Evolutionary conservation across 225 moss, liverwort and hornwort species (phyloP), one percentile per base, ranked within the genome.

Genomic region (Ulota crispa): DNA sequence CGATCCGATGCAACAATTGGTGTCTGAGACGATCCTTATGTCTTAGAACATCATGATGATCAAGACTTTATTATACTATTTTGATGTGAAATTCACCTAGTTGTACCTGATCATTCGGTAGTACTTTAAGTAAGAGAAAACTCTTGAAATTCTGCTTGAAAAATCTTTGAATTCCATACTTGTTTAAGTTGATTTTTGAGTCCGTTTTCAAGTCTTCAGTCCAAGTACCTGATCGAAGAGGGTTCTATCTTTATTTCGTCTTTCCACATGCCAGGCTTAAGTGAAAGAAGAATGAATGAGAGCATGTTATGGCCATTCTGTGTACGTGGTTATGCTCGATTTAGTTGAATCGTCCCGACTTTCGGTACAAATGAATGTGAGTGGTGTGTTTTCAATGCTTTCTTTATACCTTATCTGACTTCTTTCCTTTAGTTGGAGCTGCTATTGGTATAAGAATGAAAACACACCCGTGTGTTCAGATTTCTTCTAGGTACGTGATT

Each of bases 1-100:
- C 27, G 85, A 83, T 81, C 89, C 87, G 11, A 75, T 89, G 76
- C 89, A 89, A 61, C 89, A 89, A 55, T 28, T 87, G 69, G 87
- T 89, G 78, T 80, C 87, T 26, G 82, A 82, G 70, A 85, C 85
- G 12, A 68, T 87, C 30, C 50, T 80, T 3, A 80, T 82, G 80
- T 80, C 84, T 13, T 86, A 32, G 19, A 16, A 3, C 16, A 64
- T 19, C 31, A 64, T 64, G 28, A 62, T 62, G 30, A 23, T 64
- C 27, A 60, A 27, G 19, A 10, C 26, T 26, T 59, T 26, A 5
- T 28, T 43, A 0, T 20, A 19, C 64, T 42, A 12, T 43, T 30
- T 76, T 50, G 47, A 75, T 42, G 50, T n/a, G 64, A 50, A 24
- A 18, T 6, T 64, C 50, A 31, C 9, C 16, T 76, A 1, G 23